Conservation (phyloP, 768 basidiomycete species). For the Amanita inopinata region DNA sequence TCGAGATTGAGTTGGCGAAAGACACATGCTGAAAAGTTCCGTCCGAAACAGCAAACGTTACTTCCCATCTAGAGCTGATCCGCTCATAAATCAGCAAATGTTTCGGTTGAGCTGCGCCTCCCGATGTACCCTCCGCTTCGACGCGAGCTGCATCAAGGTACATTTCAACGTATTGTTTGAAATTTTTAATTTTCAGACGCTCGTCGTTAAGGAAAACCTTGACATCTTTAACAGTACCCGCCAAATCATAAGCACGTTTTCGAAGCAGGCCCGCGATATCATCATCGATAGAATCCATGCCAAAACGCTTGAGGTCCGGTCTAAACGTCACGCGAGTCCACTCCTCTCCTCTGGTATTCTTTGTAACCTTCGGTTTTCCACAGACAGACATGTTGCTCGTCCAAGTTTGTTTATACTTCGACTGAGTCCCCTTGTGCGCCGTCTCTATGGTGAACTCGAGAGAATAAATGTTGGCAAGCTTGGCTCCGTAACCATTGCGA, state of each 20-base stretch:
- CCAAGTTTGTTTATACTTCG: slow-evolving; percentile 96
- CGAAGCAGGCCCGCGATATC: slow-evolving; percentile 83
- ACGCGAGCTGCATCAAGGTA: slow-evolving; percentile 74
- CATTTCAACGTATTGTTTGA: slow-evolving; percentile 96
- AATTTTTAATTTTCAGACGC: slow-evolving; percentile 84
- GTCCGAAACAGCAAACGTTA: slow-evolving; percentile 91
- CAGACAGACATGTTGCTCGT: slow-evolving; percentile 87
- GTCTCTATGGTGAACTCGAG: slow-evolving; percentile 94
- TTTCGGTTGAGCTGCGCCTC: slow-evolving; percentile 73
- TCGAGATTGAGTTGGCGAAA: slow-evolving; percentile 96
- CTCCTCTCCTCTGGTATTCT: slow-evolving; percentile 79
- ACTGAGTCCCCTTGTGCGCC: slow-evolving; percentile 72
- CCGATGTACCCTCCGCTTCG: slow-evolving; percentile 57
- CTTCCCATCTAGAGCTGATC: slow-evolving; percentile 80
- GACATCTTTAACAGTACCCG: slow-evolving; percentile 87
- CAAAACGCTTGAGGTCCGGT: slow-evolving; percentile 87
- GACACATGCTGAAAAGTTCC: slow-evolving; percentile 91
- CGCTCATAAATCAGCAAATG: slow-evolving; percentile 76
- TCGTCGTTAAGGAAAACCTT: slow-evolving; percentile 94
- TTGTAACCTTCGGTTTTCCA: slow-evolving; percentile 87
- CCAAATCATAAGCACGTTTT: slow-evolving; percentile 95
- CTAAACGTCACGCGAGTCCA: slow-evolving; percentile 90
- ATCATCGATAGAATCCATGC: slow-evolving; percentile 84
- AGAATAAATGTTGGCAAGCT: slow-evolving; percentile 97
- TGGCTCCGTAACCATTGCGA: slow-evolving; percentile 97